Percentiles rank a stretch among this genome's conserved stretches.
Conservation (phyloP, 2,329 filamentous ascomycete species). For the Exophiala aquamarina region DNA sequence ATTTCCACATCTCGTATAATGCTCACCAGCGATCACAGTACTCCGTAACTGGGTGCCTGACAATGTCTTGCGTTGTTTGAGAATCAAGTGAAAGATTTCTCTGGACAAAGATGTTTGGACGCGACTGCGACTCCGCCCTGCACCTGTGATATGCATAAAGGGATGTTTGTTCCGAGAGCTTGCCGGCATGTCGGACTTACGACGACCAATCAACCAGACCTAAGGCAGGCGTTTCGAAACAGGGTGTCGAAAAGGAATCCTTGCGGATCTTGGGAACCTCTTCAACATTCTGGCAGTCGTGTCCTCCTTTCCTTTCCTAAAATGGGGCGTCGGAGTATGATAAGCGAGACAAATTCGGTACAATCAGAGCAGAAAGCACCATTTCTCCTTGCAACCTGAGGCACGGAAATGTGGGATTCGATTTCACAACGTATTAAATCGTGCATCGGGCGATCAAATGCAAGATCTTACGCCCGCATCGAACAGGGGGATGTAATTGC, state of each 20-base stretch:
- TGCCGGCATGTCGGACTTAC: slow-evolving; percentile 14
- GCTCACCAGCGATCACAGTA: too few species aligned
- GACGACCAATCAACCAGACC: slow-evolving; percentile 9
- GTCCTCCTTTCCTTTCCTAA: slow-evolving; percentile 1
- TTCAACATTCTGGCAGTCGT: slow-evolving; percentile 1
- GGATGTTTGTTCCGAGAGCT: slow-evolving; percentile 9
- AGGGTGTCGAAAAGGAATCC: slow-evolving; percentile 2
- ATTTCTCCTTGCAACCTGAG: too few species aligned
- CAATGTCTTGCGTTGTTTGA: too few species aligned
- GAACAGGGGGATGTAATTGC: slow-evolving; percentile 9
- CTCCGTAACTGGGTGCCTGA: too few species aligned
- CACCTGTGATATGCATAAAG: slow-evolving; percentile 25
- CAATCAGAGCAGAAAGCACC: neutral
- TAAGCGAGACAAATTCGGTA: slow-evolving; percentile 9
- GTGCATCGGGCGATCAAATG: slow-evolving; percentile 23
- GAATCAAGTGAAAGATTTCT: too few species aligned
- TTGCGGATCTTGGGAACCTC: slow-evolving; percentile 2
- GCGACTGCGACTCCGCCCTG: slow-evolving; percentile 4
- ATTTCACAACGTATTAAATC: slow-evolving; percentile 12
- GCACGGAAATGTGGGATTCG: neutral
- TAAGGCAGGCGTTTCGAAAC: slow-evolving; percentile 14
- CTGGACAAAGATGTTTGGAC: too few species aligned
- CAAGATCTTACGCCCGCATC: slow-evolving; percentile 21
- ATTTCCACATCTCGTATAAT: too few species aligned
- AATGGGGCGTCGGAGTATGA: slow-evolving; percentile 6